phyloP scores from a whole-genome alignment of 805 yeast species.

The Pichia sporocuriosa region DNA sequence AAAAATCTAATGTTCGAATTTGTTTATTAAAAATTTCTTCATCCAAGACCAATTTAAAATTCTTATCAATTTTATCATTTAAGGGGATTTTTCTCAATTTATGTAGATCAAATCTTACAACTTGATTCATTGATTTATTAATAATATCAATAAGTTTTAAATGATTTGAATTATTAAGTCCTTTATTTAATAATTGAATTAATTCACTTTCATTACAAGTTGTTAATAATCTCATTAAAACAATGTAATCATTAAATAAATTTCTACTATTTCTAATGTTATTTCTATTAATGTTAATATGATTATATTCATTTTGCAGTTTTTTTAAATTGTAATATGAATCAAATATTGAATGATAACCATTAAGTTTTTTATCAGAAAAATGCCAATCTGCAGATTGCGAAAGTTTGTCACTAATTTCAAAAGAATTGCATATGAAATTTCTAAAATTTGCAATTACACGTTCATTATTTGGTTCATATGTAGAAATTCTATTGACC shows the following conservation, averaged over 20 bases:
- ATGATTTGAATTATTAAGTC: not conserved
- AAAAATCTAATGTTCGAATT: slow-evolving; percentile 13
- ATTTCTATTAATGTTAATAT: too few relatives aligned
- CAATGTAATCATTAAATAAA: not conserved
- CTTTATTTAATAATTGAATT: not conserved
- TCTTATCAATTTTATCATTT: not conserved
- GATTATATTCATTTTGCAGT: not conserved
- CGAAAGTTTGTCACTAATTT: slow-evolving; percentile 26
- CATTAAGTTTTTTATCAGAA: not conserved
- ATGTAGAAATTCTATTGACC: slow-evolving; percentile 17
- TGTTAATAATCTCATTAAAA: slow-evolving; percentile 1
- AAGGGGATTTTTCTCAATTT: not conserved
- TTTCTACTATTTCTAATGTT: not conserved
- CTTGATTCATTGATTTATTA: not conserved
- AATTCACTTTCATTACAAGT: not conserved
- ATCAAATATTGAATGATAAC: slow-evolving; percentile 1
- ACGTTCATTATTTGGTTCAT: slow-evolving; percentile 20
- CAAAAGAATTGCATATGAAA: slow-evolving; percentile 19
- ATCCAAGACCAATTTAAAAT: slow-evolving; percentile 25
- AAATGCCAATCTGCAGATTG: slow-evolving; percentile 25
- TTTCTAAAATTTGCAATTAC: slow-evolving; percentile 12
- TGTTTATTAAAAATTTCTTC: slow-evolving; percentile 21
- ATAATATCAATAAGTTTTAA: slow-evolving; percentile 16
- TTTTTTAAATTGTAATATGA: not conserved
- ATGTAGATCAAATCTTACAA: not conserved